phyloP scores from a whole-genome alignment of 805 yeast genomes.

The Yarrowia divulgata region DNA sequence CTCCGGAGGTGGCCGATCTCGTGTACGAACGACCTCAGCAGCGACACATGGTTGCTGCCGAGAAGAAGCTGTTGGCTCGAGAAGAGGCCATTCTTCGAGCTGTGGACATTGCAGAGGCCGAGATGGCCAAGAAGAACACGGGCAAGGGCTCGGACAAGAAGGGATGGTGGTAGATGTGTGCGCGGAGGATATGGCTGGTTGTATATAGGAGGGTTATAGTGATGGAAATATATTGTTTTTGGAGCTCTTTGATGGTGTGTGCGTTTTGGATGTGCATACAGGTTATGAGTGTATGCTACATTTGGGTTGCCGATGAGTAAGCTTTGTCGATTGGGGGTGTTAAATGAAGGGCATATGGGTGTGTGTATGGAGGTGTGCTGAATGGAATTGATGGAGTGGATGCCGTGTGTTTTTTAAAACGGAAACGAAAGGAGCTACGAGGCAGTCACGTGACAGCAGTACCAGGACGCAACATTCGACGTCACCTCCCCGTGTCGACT shows the following conservation, averaged over 20 bases:
- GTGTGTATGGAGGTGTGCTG: neutral
- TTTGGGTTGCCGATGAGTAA: neutral
- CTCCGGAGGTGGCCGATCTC: conserved; percentile 52
- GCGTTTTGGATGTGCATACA: neutral
- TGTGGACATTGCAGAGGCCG: conserved; percentile 55
- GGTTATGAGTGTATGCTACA: neutral
- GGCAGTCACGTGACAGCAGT: too few relatives aligned
- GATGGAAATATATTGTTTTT: neutral
- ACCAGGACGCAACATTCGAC: too few relatives aligned
- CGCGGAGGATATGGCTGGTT: neutral
- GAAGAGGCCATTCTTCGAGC: conserved; percentile 64
- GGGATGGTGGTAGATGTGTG: conserved; percentile 7
- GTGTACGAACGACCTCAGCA: conserved; percentile 69
- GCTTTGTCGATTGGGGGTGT: neutral
- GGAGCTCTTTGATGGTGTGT: too few relatives aligned
- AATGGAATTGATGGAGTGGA: too few relatives aligned
- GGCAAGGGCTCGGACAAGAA: conserved; percentile 17
- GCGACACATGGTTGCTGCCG: conserved; percentile 77
- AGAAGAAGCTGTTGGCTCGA: conserved; percentile 68
- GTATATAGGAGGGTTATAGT: conserved; percentile 5
- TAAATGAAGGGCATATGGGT: neutral
- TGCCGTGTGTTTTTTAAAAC: too few relatives aligned
- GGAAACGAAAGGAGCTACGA: too few relatives aligned
- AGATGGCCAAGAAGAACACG: conserved; percentile 30
- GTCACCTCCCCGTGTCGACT: too few relatives aligned